Base-by-base conservation (phyloP, 768 basidiomycete genomes). In the Hysterangium stoloniferum region DNA sequence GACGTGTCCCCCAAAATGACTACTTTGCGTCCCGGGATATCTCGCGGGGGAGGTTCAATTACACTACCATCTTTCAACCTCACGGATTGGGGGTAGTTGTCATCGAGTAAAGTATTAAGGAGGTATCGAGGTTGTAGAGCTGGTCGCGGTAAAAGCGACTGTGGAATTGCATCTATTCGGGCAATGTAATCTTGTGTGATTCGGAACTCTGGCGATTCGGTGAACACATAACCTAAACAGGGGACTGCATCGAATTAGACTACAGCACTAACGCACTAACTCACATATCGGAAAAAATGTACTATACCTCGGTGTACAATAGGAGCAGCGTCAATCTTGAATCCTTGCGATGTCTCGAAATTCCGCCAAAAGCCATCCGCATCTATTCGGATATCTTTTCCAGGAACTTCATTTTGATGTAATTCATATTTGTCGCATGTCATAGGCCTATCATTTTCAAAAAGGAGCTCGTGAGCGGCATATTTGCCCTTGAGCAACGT, bases 1-100 rank as follows among this genome's bases (percentile, higher is more conserved):
- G 67, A 77, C 1, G 86, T 89, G 60, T 92, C 88, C 0, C 90
- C 90, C 4, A 91, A 71, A 40, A 91, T 73, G 22, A 82, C 82
- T 35, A 93, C 62, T 60, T 84, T 85, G 43, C 86, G 75, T 15
- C 89, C 92, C 13, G 52, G 53, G 0, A 56, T 52, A 25, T 50
- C 60, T 9, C 57, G 25, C 2, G 46, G 51, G 1, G 65, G 64
- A 58, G 71, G 38, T 4, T 55, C 29, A 1, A 69, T 55, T 8
- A 58, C 45, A 3, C 55, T 59, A 0, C 66, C 66, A 44, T 68
- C 61, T 8, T 60, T 61, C 20, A 69, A 58, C 9, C 33, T 49
- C 37, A 67, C 53, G 2, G 64, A 47, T 4, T 56, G 53, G 11
- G 32, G 31, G 12, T 48, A 19, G n/a, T 4, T 17, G 2, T 56